Percentiles rank a stretch among this genome's conserved stretches.
phyloP scores from a whole-genome alignment of 2,329 filamentous ascomycete genomes.

The Hawksworthiomyces lignivorus region DNA sequence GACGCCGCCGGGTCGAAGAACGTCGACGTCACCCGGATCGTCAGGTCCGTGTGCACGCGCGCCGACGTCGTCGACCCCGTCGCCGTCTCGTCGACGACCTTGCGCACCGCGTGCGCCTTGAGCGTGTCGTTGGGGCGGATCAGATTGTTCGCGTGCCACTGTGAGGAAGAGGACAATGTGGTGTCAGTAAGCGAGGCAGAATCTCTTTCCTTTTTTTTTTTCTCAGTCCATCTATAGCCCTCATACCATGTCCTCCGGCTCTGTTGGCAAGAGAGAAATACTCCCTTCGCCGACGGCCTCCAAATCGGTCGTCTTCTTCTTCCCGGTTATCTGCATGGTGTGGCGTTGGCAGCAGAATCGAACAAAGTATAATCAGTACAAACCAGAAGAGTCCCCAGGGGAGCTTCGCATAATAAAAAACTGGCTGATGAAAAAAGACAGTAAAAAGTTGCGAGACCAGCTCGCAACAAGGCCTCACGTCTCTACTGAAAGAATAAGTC shows the following conservation, averaged over 20 bases:
- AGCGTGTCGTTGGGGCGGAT: constrained; percentile 46
- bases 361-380: too few species aligned
- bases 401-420: too few species aligned
- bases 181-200: too few species aligned
- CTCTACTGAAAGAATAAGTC: too few species aligned
- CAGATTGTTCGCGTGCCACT: constrained; percentile 55
- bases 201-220: too few species aligned
- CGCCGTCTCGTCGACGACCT: constrained; percentile 39
- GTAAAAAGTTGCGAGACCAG: too few species aligned
- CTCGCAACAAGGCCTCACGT: too few species aligned
- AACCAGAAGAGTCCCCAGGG: too few species aligned
- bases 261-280: constrained; percentile 31
- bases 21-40: constrained; percentile 47
- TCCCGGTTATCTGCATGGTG: constrained; percentile 22
- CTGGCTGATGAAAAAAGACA: too few species aligned
- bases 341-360: too few species aligned
- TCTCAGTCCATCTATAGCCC: too few species aligned
- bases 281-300: constrained; percentile 30
- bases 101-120: constrained; percentile 48
- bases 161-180: neutral
- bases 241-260: constrained; percentile 40
- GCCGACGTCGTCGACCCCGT: constrained; percentile 41
- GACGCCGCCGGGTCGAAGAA: constrained; percentile 51
- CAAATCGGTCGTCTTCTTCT: constrained; percentile 29
- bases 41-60: constrained; percentile 50